Conservation (phyloP, 192 early-diverging fungal genomes). For the Gryganskiella cystojenkinii region DNA sequence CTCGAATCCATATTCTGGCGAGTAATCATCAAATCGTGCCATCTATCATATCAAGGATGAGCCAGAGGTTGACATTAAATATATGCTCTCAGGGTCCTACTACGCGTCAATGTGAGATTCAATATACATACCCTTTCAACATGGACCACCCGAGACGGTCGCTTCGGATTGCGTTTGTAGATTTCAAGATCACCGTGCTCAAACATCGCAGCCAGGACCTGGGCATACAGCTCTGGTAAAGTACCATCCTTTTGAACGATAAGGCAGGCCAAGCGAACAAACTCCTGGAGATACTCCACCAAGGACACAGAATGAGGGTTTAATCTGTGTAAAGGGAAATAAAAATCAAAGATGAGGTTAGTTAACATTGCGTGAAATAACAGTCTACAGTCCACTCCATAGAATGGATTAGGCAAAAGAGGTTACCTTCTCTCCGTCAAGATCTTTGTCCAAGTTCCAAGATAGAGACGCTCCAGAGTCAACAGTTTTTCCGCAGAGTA, state of each 20-base stretch:
- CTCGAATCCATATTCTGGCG: conserved; percentile 28
- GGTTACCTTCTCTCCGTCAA: conserved; percentile 31
- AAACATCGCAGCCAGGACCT: conserved; percentile 25
- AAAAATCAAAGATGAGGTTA: too few species aligned
- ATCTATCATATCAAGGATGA: neutral
- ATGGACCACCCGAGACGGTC: conserved; percentile 29
- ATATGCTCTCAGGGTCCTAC: too few species aligned
- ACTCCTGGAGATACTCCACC: conserved; percentile 18
- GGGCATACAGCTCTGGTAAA: conserved; percentile 24
- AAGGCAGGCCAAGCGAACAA: conserved; percentile 22
- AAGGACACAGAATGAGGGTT: conserved; percentile 11
- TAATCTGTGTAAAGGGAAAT: conserved; percentile 10
- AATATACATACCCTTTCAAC: conserved; percentile 15
- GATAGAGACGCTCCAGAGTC: conserved; percentile 19
- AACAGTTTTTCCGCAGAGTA: conserved; percentile 3
- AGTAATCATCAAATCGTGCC: conserved; percentile 29
- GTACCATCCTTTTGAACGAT: conserved; percentile 24
- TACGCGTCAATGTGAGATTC: neutral
- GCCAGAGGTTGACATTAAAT: neutral
- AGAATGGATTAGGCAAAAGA: too few species aligned
- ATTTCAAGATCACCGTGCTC: conserved; percentile 39
- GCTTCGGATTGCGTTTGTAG: conserved; percentile 34
- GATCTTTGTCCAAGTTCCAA: conserved; percentile 34
- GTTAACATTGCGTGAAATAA: too few species aligned
- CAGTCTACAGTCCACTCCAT: too few species aligned